These are phyloP conservation scores for Metahyphopichia silvanorum DNA, from an alignment of 805 yeast species.

Conservation along the genomic window DNA sequence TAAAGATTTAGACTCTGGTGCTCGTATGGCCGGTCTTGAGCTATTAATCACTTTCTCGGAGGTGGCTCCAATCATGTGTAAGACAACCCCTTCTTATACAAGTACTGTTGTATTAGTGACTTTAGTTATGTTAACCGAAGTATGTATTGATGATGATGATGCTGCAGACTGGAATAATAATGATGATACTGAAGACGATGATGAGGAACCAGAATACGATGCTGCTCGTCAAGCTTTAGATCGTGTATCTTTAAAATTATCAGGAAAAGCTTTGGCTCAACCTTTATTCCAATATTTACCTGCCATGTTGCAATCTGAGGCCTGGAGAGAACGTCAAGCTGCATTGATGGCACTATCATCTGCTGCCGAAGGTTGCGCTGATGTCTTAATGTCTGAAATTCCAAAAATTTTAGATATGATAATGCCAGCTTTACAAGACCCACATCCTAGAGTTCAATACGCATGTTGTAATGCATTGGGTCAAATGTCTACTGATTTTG, in stretches of 20 bases:
- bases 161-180: slow-evolving; percentile 84
- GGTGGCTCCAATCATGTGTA: slow-evolving; percentile 94
- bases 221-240: slow-evolving; percentile 96
- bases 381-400: slow-evolving; percentile 77
- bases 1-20: slow-evolving; percentile 70
- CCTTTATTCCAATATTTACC: slow-evolving; percentile 87
- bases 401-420: slow-evolving; percentile 81
- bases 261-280: slow-evolving; percentile 79
- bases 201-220: slow-evolving; percentile 80
- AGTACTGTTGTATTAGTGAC: slow-evolving; percentile 69
- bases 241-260: slow-evolving; percentile 78
- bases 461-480: slow-evolving; percentile 97
- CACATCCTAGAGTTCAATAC: slow-evolving; percentile 92
- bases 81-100: slow-evolving; percentile 68
- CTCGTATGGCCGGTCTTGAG: slow-evolving; percentile 87
- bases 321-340: slow-evolving; percentile 96
- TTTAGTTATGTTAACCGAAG: slow-evolving; percentile 85
- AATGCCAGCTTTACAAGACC: slow-evolving; percentile 78
- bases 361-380: slow-evolving; percentile 97
- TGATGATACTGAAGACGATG: slow-evolving; percentile 71
- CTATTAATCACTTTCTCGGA: slow-evolving; percentile 88
- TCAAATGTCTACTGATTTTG: slow-evolving; percentile 95
- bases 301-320: slow-evolving; percentile 66
- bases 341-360: slow-evolving; percentile 95
- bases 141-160: slow-evolving; percentile 84